Evolutionary conservation across 2,329 filamentous ascomycete genomes (phyloP).

Genomic region (Furcasterigmium furcatum): DNA sequence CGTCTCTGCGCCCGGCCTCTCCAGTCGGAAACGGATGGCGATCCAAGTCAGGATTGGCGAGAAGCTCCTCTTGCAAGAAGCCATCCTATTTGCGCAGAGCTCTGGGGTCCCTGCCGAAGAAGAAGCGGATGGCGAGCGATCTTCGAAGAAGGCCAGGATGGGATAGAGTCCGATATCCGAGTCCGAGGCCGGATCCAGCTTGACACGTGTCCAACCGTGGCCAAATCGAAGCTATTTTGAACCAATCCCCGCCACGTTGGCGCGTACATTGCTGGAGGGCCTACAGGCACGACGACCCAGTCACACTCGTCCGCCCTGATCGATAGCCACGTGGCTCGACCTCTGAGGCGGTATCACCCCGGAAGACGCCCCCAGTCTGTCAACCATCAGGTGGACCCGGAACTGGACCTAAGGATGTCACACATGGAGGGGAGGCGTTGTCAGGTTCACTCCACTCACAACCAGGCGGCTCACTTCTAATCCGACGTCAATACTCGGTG

Average conservation of each 20-base stretch:
- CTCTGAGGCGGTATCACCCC: not conserved
- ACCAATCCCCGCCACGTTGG: no score
- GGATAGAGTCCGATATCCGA: not conserved
- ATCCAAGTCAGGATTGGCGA: constrained; percentile 67
- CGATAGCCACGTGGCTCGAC: not conserved
- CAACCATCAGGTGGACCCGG: no score
- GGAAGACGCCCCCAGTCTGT: not conserved
- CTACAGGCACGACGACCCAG: no score
- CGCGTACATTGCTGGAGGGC: no score
- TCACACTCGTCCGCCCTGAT: no score
- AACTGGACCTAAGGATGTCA: not conserved
- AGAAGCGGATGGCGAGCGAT: constrained; percentile 20
- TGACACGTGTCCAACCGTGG: not conserved
- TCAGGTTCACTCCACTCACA: not conserved
- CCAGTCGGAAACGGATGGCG: constrained; percentile 53
- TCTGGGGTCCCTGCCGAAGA: constrained; percentile 5
- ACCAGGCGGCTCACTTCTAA: not conserved
- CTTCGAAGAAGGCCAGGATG: constrained; percentile 23
- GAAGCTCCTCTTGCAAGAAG: constrained; percentile 61
- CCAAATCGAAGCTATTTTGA: no score
- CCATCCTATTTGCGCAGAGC: constrained; percentile 34
- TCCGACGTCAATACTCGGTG: not conserved
- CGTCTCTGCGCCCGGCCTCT: constrained; percentile 22
- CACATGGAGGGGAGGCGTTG: not conserved
- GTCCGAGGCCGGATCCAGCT: no score